Percentiles rank a stretch among this genome's conserved stretches.
These are phyloP conservation scores for Phytophthora pistaciae DNA, from an alignment of 352 stramenopile genomes.

Conservation along the genomic window DNA sequence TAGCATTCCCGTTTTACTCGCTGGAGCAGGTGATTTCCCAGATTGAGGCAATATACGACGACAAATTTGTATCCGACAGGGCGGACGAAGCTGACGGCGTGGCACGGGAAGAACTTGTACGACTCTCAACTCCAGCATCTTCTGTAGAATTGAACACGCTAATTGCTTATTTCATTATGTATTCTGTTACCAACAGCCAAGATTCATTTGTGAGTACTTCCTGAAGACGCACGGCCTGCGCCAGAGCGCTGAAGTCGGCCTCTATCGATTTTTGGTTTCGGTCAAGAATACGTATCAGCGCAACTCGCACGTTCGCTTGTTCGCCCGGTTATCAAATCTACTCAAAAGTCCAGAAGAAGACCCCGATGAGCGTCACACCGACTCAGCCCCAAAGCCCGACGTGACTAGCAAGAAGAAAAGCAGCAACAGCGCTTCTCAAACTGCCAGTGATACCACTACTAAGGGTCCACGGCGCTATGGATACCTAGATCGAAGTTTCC, in stretches of 20 bases:
- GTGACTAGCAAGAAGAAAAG: constrained; percentile 16
- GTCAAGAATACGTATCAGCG: constrained; percentile 62
- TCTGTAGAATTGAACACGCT: not conserved
- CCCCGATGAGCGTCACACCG: not conserved
- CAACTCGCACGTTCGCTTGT: constrained; percentile 67
- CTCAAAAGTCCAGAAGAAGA: constrained; percentile 36
- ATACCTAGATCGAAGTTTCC: constrained; percentile 68
- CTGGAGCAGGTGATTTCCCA: constrained; percentile 56
- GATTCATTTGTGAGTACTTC: constrained; percentile 81
- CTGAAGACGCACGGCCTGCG: constrained; percentile 72
- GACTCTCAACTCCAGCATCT: not conserved
- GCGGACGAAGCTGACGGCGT: constrained; percentile 71
- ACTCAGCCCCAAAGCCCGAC: not conserved
- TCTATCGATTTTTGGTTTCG: constrained; percentile 80
- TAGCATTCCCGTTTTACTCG: constrained; percentile 75
- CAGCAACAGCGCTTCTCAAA: constrained; percentile 4
- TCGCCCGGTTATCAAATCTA: constrained; percentile 71
- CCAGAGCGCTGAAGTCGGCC: constrained; percentile 67
- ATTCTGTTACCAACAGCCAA: constrained; percentile 37
- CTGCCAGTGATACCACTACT: constrained; percentile 6
- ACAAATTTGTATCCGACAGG: constrained; percentile 74
- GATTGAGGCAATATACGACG: constrained; percentile 83
- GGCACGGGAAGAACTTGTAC: constrained; percentile 59
- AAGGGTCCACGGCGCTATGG: constrained; percentile 23
- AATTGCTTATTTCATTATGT: not conserved